Conservation (phyloP, 768 basidiomycete species). For the Glaciozyma martinii region DNA sequence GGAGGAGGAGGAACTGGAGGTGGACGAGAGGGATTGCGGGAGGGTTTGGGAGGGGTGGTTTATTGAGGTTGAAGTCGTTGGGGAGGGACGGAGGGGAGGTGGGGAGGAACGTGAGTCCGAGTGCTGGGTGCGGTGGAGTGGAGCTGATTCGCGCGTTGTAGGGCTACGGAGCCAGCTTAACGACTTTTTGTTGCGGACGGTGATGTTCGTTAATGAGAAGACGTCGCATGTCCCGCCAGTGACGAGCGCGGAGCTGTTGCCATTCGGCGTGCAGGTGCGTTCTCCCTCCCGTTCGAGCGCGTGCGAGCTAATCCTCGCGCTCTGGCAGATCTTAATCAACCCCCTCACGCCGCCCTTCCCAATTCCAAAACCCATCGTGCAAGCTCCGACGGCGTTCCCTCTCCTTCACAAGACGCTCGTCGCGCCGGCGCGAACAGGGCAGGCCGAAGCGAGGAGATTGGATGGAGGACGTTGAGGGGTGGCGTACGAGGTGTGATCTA, state of each 20-base stretch:
- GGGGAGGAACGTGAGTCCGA: conserved; percentile 10
- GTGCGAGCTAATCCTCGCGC: neutral
- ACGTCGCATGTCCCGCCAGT: conserved; percentile 19
- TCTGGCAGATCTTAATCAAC: conserved; percentile 17
- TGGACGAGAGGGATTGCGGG: conserved; percentile 1
- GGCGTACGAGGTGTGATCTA: too few species aligned
- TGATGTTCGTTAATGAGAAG: conserved; percentile 10
- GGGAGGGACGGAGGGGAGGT: neutral
- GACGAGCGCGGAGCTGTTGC: conserved; percentile 17
- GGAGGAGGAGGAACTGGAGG: conserved; percentile 3
- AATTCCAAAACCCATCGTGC: conserved; percentile 4
- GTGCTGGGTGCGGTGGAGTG: too few species aligned
- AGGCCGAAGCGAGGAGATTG: too few species aligned
- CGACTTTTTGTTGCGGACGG: conserved; percentile 22
- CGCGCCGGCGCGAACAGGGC: too few species aligned
- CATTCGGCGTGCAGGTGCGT: conserved; percentile 18
- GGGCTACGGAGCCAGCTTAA: conserved; percentile 22
- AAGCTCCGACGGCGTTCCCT: conserved; percentile 6
- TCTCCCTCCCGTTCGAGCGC: neutral
- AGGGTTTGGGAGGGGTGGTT: conserved; percentile 18
- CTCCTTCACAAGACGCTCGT: conserved; percentile 10
- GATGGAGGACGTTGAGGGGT: too few species aligned
- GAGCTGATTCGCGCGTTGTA: neutral
- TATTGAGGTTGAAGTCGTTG: conserved; percentile 18
- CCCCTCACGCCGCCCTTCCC: conserved; percentile 3